Evolutionary conservation across 768 basidiomycete species (phyloP), one percentile per base, ranked within the genome.

Genomic region (Macrolepiota dolichaula): DNA sequence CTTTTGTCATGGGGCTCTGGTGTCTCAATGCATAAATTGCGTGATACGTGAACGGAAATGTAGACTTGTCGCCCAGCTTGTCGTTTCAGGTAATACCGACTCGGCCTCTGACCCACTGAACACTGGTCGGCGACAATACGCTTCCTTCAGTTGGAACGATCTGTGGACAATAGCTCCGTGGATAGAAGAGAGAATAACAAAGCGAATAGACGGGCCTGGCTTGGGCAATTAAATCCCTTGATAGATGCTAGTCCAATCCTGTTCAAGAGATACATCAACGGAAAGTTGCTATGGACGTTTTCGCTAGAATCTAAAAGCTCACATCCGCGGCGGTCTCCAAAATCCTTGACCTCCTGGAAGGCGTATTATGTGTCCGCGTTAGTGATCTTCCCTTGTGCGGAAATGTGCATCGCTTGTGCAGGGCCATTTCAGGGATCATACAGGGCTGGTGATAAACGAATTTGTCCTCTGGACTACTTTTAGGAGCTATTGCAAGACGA

Each of bases 161-260:
- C 73, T 94, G 40, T 78, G 79, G 69, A 79, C 84, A 35, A 83
- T 92, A 60, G 88, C 91, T 40, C 92, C 90, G 2, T 93, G 92
- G 92, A 81, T 93, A 76, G 81, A 86, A 60, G 82, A 85, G 56
- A 77, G 76, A 58, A 79, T 91, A 59, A 81, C 85, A 32, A 85
- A 78, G 67, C 81, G 77, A 67, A 86, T 92, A 62, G 79, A 85
- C 60, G 92, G 91, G 1, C 79, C 82, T 53, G 89, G 91, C n/a
- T 75, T 93, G 42, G 90, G 91, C 36, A 79, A 82, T 56, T 79
- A 53, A 12, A 42, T n/a, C 25, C 47, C 13, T 49, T 19, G 19
- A n/a, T 19, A 44, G 42, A 44, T 10, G 6, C 42, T 44, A 44
- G 9, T 32, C 42, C 17, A n/a, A 17, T 44, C 19, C 42, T n/a